Evolutionary conservation across 1,284 basidiomycete genomes (phyloP).

Genomic region (Phellopilus nigrolimitatus): DNA sequence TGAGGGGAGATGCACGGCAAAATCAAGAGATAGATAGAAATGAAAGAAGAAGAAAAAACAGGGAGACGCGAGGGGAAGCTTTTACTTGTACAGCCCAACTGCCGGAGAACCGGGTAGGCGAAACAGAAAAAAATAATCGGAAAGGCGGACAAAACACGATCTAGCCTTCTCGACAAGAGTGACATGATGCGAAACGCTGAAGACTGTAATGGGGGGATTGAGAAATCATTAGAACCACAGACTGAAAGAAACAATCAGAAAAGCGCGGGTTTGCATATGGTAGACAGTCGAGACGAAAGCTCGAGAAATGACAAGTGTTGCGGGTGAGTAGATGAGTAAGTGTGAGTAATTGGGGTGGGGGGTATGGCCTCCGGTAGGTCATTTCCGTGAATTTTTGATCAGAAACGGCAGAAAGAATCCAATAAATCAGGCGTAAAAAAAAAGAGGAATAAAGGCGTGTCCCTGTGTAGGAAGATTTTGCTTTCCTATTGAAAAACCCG

Average conservation of each 20-base stretch:
- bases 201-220: not conserved
- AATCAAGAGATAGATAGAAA: not conserved
- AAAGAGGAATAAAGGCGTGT: too few species aligned
- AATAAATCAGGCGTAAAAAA: not conserved
- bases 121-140: not conserved
- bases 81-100: conserved; percentile 13
- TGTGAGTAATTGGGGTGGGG: too few species aligned
- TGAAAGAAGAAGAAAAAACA: not conserved
- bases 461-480: too few species aligned
- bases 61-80: not conserved
- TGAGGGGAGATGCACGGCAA: not conserved
- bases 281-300: not conserved
- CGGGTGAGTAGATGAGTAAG: not conserved
- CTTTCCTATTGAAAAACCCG: too few species aligned
- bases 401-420: too few species aligned
- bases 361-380: too few species aligned
- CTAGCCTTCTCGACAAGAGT: too few species aligned
- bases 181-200: not conserved
- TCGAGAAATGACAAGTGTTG: too few species aligned
- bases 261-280: not conserved
- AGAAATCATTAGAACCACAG: not conserved
- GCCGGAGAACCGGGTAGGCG: not conserved
- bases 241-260: not conserved
- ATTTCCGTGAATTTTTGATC: too few species aligned
- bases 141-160: too few species aligned